Evolutionary conservation across 139 green algal species (phyloP).

Genomic region (Coelastrella sp.): DNA sequence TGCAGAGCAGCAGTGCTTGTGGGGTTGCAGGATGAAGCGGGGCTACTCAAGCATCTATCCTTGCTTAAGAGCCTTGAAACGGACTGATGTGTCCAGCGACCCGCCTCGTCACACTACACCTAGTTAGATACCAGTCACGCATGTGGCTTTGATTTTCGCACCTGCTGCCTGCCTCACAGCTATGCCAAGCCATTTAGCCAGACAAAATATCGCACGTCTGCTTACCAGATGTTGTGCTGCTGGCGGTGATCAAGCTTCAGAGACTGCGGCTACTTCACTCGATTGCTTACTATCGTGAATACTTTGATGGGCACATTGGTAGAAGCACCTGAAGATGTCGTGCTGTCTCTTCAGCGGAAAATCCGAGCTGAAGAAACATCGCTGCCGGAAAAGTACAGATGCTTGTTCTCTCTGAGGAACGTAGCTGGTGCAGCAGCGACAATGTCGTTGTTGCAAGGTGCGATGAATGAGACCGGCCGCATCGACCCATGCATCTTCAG

Average conservation of each 20-base stretch:
- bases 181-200: too few species aligned
- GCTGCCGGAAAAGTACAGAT: slow-evolving; percentile 83
- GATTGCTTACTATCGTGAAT: neutral
- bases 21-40: too few species aligned
- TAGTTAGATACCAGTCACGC: neutral
- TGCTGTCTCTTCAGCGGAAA: slow-evolving; percentile 65
- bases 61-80: neutral
- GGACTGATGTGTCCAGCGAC: neutral
- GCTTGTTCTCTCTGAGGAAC: slow-evolving; percentile 87
- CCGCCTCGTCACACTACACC: neutral
- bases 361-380: slow-evolving; percentile 57
- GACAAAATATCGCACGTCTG: too few species aligned
- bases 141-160: too few species aligned
- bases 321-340: slow-evolving; percentile 48
- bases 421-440: slow-evolving; percentile 64
- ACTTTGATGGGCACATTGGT: slow-evolving; percentile 36
- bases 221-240: too few species aligned
- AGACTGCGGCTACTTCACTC: neutral
- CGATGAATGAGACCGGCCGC: neutral
- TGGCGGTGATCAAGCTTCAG: neutral
- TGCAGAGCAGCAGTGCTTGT: too few species aligned
- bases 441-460: slow-evolving; percentile 72
- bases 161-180: too few species aligned
- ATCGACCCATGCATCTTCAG: neutral
- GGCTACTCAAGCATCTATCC: too few species aligned